Conservation (phyloP, 2,329 filamentous ascomycete species). For the Phialocephala sp. region DNA sequence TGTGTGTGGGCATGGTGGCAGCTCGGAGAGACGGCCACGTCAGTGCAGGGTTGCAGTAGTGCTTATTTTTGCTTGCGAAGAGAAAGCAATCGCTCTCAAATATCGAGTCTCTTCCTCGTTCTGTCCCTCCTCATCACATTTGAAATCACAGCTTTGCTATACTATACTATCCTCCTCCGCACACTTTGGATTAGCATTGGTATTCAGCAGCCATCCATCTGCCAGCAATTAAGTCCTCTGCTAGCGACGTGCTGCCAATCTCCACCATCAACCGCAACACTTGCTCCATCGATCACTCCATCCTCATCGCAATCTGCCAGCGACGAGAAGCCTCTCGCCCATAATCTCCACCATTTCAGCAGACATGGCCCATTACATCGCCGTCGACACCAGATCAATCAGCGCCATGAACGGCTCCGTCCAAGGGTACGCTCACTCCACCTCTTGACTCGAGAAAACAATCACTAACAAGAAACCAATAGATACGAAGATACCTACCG, state of each 20-base stretch:
- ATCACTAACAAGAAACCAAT: not conserved
- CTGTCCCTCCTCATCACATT: not conserved
- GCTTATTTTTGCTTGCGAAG: not conserved
- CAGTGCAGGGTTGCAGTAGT: too few relatives aligned
- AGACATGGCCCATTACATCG: not conserved
- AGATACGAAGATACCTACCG: not conserved
- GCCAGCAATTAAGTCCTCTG: not conserved
- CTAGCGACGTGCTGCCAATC: not conserved
- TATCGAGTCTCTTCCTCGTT: not conserved
- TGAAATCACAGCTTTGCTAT: not conserved
- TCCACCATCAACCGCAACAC: not conserved
- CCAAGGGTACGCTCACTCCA: not conserved
- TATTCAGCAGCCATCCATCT: not conserved
- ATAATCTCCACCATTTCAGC: not conserved
- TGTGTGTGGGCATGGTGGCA: too few relatives aligned
- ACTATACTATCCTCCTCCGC: not conserved
- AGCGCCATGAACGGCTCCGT: not conserved
- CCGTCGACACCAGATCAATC: not conserved
- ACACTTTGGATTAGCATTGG: not conserved
- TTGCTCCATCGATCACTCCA: not conserved
- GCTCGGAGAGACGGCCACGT: too few relatives aligned
- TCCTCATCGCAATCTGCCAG: slow-evolving; percentile 1
- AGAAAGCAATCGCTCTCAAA: not conserved
- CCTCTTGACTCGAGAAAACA: not conserved
- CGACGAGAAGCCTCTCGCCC: not conserved